Percentiles rank a stretch among this genome's conserved stretches.
These are phyloP conservation scores for Phytopythium boreale DNA, from an alignment of 352 stramenopile species.

Conservation along the genomic window DNA sequence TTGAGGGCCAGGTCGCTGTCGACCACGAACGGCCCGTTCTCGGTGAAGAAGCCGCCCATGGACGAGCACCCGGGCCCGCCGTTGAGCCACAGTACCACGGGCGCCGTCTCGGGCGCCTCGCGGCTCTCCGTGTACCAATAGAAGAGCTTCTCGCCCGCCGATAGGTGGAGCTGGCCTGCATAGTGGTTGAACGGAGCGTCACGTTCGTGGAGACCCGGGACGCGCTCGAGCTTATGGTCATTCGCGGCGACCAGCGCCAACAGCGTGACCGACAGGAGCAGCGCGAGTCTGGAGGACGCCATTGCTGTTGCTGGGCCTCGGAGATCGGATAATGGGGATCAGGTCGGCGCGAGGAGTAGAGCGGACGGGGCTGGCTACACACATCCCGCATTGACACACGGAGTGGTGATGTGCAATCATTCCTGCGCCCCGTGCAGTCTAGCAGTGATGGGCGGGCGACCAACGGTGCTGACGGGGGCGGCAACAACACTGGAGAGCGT, in stretches of 20 bases:
- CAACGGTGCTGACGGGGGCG: background rate
- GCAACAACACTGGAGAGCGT: background rate
- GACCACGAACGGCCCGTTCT: conserved; percentile 71
- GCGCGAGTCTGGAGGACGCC: background rate
- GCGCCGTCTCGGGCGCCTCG: conserved; percentile 46
- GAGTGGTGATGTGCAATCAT: conserved; percentile 9
- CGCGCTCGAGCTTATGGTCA: conserved; percentile 37
- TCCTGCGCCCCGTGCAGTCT: background rate
- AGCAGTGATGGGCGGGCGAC: background rate
- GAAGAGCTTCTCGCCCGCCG: conserved; percentile 57
- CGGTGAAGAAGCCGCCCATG: conserved; percentile 81
- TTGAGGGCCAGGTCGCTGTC: conserved; percentile 45
- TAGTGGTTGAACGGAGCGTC: conserved; percentile 58
- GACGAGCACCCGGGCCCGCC: conserved; percentile 88
- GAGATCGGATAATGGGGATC: background rate
- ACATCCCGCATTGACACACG: conserved; percentile 1
- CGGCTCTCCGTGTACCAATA: conserved; percentile 73
- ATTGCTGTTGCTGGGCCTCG: background rate
- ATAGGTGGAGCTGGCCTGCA: conserved; percentile 53
- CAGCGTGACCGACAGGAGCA: conserved; percentile 21
- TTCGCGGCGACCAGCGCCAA: conserved; percentile 16
- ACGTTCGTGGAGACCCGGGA: conserved; percentile 43
- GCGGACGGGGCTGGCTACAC: background rate
- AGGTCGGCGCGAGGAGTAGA: too few species aligned
- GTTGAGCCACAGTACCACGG: conserved; percentile 92